Conservation (phyloP, 2,329 filamentous ascomycete species). For the Colletotrichum coccodes region DNA sequence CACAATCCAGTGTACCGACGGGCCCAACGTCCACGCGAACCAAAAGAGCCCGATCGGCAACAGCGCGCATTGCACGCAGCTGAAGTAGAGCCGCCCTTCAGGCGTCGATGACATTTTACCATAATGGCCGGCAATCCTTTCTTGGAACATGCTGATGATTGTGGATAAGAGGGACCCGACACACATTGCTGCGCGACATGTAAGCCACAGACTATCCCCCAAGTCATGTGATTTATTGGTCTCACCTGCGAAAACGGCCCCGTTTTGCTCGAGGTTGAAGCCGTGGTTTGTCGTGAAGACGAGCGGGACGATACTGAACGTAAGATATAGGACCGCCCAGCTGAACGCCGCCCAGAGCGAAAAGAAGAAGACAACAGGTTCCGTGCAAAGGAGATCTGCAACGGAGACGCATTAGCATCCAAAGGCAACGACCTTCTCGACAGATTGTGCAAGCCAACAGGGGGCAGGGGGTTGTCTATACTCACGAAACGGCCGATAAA, state of each 20-base stretch:
- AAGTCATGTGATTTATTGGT: too few species aligned
- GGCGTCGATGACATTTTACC: too few species aligned
- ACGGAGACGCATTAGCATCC: conserved; percentile 70
- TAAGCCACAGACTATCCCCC: too few species aligned
- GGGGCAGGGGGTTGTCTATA: too few species aligned
- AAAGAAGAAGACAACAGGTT: conserved; percentile 70
- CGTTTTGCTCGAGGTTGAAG: conserved; percentile 51
- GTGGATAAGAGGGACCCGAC: conserved; percentile 65
- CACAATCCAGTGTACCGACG: conserved; percentile 62
- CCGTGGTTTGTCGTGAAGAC: conserved; percentile 56
- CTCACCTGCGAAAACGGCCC: not conserved
- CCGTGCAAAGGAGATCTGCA: too few species aligned
- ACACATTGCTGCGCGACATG: too few species aligned
- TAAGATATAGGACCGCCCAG: conserved; percentile 62
- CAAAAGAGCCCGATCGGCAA: conserved; percentile 70
- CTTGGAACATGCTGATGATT: too few species aligned
- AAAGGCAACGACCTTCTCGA: conserved; percentile 75
- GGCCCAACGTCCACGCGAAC: conserved; percentile 65
- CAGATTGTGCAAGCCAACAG: too few species aligned
- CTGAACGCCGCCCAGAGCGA: conserved; percentile 60
- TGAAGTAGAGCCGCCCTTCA: conserved; percentile 84
- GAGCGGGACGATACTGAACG: conserved; percentile 62
- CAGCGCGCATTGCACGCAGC: conserved; percentile 39
- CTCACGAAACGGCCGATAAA: too few species aligned
- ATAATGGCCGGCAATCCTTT: too few species aligned